phyloP scores from a whole-genome alignment of 306 rosid species.

The Datisca glomerata region DNA sequence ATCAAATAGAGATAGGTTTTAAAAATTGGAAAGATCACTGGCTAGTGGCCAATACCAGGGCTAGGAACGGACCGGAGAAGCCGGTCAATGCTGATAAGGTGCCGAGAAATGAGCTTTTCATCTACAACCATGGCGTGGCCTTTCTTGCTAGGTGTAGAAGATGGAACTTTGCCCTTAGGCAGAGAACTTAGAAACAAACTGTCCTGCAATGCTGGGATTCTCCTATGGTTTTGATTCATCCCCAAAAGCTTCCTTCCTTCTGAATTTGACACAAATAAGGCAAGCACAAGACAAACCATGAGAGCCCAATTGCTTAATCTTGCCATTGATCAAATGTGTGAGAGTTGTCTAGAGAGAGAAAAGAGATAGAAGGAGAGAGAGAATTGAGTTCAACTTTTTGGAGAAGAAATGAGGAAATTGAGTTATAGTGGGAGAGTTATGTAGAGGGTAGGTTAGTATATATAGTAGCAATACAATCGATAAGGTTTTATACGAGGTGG shows the following conservation, averaged over 20 bases:
- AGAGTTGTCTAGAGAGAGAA: neutral
- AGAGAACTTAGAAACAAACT: slow-evolving; percentile 42
- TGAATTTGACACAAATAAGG: slow-evolving; percentile 20
- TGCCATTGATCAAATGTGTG: slow-evolving; percentile 28
- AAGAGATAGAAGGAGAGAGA: neutral
- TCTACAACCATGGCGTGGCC: slow-evolving; percentile 42
- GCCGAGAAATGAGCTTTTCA: slow-evolving; percentile 57
- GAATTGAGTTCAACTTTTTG: too few relatives aligned
- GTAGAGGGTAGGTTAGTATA: slow-evolving; percentile 10
- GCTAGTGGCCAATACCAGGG: slow-evolving; percentile 73
- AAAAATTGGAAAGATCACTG: slow-evolving; percentile 29
- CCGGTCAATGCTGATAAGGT: slow-evolving; percentile 34
- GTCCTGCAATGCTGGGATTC: slow-evolving; percentile 7
- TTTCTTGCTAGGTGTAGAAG: slow-evolving; percentile 64
- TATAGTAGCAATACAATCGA: too few relatives aligned
- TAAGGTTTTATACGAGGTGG: too few relatives aligned
- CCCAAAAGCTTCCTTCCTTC: slow-evolving; percentile 41
- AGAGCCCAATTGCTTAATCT: slow-evolving; percentile 20
- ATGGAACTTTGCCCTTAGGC: slow-evolving; percentile 65
- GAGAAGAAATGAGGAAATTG: slow-evolving; percentile 1
- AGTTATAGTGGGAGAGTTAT: slow-evolving; percentile 1
- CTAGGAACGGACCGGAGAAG: slow-evolving; percentile 60
- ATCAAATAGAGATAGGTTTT: slow-evolving; percentile 14
- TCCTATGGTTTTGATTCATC: slow-evolving; percentile 1
- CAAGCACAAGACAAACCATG: slow-evolving; percentile 20